Conservation (phyloP, 148 eudicot genomes). For the Fagopyrum esculentum region DNA sequence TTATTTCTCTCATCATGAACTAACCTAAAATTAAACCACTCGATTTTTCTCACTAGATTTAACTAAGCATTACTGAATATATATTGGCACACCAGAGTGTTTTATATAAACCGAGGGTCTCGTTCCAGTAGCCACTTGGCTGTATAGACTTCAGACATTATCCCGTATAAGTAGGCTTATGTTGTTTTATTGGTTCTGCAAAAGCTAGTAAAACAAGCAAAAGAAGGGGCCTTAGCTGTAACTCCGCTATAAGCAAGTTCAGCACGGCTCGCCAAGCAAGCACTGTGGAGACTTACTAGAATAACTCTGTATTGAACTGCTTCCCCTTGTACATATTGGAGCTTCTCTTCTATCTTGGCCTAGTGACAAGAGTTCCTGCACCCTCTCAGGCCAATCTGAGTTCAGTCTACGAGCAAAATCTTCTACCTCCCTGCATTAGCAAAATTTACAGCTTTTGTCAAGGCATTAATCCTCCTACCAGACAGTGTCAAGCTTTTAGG, state of each 20-base stretch:
- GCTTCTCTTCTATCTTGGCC: conserved; percentile 45
- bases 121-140: not conserved
- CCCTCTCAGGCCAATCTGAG: conserved; percentile 76
- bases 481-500: not conserved
- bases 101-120: not conserved
- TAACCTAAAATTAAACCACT: not conserved
- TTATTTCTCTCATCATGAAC: not conserved
- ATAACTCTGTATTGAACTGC: conserved; percentile 34
- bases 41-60: not conserved
- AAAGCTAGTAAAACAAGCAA: not conserved
- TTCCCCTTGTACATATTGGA: conserved; percentile 31
- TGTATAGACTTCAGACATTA: not conserved
- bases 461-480: not conserved
- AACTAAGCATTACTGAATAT: not conserved
- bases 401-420: conserved; percentile 83
- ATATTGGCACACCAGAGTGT: too few species aligned
- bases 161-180: not conserved
- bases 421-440: conserved; percentile 62
- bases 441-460: not conserved
- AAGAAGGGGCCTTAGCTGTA: not conserved
- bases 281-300: conserved; percentile 27
- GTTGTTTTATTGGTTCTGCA: not conserved
- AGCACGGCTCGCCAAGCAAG: not conserved
- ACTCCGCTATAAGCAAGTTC: not conserved
- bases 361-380: conserved; percentile 54